Conservation (phyloP, 2,329 filamentous ascomycete genomes). For the Aureobasidium mangrovei region DNA sequence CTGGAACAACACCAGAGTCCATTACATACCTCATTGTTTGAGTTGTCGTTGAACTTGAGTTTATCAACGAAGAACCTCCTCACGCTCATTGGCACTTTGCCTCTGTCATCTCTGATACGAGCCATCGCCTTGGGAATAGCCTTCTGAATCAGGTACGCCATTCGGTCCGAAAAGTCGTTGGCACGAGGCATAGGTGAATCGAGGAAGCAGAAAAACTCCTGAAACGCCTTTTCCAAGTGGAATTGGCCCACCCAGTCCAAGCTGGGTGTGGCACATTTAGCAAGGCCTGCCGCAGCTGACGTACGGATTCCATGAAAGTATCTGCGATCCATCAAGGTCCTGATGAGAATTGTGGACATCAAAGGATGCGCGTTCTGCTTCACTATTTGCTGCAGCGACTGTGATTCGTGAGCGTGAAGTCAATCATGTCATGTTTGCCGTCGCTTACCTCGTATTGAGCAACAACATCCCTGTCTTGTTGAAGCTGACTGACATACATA, state of each 20-base stretch:
- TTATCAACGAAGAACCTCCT: slow-evolving; percentile 82
- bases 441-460: slow-evolving; percentile 57
- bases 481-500: slow-evolving; percentile 96
- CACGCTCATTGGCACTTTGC: slow-evolving; percentile 68
- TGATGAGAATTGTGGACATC: slow-evolving; percentile 77
- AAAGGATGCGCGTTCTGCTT: slow-evolving; percentile 62
- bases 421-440: neutral
- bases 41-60: slow-evolving; percentile 89
- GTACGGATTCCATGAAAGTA: slow-evolving; percentile 91
- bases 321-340: slow-evolving; percentile 81
- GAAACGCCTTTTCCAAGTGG: slow-evolving; percentile 78
- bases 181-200: slow-evolving; percentile 70
- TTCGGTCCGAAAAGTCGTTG: slow-evolving; percentile 86
- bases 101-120: slow-evolving; percentile 62
- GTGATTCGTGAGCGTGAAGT: slow-evolving; percentile 17
- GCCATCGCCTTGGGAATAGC: slow-evolving; percentile 76
- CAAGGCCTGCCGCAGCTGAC: slow-evolving; percentile 71
- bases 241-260: slow-evolving; percentile 69
- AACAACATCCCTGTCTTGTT: slow-evolving; percentile 93
- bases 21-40: slow-evolving; percentile 55
- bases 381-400: slow-evolving; percentile 66
- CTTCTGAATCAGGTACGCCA: slow-evolving; percentile 74
- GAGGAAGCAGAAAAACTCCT: slow-evolving; percentile 77
- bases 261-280: slow-evolving; percentile 64
- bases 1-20: neutral